These are phyloP conservation scores for Pelomyxa schiedti DNA, from an alignment of 78 protist genomes.

Conservation along the genomic window DNA sequence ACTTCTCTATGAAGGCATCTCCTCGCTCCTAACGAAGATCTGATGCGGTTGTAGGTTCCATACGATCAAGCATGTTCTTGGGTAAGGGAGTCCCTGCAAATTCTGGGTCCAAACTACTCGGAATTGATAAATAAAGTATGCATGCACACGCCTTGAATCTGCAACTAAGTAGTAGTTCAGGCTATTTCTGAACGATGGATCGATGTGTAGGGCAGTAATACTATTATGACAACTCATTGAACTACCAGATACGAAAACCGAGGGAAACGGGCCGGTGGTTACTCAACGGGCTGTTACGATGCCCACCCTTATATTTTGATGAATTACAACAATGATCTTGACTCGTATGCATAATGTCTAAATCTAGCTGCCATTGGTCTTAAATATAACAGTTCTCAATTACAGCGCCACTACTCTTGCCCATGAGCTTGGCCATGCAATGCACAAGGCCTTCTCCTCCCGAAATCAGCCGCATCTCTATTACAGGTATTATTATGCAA, in stretches of 20 bases:
- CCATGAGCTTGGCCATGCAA: slow-evolving; percentile 19
- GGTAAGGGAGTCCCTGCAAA: background rate
- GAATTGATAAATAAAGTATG: background rate
- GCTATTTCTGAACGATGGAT: background rate
- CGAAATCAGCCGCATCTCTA: background rate
- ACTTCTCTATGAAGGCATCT: background rate
- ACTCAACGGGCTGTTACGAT: background rate
- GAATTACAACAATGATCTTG: background rate
- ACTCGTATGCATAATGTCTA: no score
- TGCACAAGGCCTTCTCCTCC: slow-evolving; percentile 6
- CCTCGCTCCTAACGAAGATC: no score
- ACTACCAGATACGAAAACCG: slow-evolving; percentile 1
- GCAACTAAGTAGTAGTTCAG: no score
- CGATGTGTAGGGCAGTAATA: no score
- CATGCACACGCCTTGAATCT: no score
- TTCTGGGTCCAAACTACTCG: background rate
- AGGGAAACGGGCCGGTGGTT: slow-evolving; percentile 4
- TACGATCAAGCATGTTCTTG: background rate
- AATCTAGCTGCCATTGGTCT: no score
- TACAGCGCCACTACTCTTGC: slow-evolving; percentile 13
- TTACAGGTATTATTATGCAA: no score
- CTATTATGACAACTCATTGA: no score
- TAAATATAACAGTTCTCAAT: no score
- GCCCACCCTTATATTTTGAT: background rate
- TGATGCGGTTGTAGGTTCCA: no score